phyloP scores from a whole-genome alignment of 2,329 filamentous ascomycete species.

The Ploettnerulaceae sp. region DNA sequence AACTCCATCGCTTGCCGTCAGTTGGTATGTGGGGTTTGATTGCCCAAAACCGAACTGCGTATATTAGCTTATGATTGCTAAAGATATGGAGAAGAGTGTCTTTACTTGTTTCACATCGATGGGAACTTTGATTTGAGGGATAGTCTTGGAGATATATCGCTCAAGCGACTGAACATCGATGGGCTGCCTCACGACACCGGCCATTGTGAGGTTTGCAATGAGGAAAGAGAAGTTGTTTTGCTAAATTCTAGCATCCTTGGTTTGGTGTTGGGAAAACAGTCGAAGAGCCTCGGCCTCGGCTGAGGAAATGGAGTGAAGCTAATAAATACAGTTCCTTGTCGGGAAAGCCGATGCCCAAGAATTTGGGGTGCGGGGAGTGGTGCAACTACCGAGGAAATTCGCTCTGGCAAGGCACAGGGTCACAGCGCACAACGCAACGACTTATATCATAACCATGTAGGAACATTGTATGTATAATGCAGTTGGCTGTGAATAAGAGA shows the following conservation, averaged over 20 bases:
- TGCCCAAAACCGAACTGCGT: constrained; percentile 90
- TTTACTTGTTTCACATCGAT: constrained; percentile 85
- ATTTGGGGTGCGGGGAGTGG: too few species aligned
- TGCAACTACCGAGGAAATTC: too few species aligned
- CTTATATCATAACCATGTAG: too few species aligned
- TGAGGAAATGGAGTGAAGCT: neutral
- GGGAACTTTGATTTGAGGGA: constrained; percentile 79
- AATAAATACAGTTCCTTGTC: neutral
- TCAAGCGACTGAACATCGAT: constrained; percentile 79
- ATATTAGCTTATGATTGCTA: constrained; percentile 2
- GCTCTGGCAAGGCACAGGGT: too few species aligned
- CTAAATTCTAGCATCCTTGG: neutral
- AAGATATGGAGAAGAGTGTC: constrained; percentile 20
- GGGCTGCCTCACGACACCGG: constrained; percentile 81
- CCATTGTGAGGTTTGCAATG: constrained; percentile 50
- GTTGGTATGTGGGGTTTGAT: constrained; percentile 93
- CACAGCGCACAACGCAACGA: too few species aligned
- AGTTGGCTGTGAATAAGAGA: too few species aligned
- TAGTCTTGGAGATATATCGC: constrained; percentile 69
- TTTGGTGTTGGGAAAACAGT: neutral
- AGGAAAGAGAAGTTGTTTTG: neutral
- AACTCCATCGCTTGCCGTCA: constrained; percentile 64
- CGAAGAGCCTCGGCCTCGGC: constrained; percentile 2
- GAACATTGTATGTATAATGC: too few species aligned
- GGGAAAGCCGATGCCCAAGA: too few species aligned